Base-by-base conservation (phyloP, 2,329 filamentous ascomycete species). In the Fusarium sambucinum region DNA sequence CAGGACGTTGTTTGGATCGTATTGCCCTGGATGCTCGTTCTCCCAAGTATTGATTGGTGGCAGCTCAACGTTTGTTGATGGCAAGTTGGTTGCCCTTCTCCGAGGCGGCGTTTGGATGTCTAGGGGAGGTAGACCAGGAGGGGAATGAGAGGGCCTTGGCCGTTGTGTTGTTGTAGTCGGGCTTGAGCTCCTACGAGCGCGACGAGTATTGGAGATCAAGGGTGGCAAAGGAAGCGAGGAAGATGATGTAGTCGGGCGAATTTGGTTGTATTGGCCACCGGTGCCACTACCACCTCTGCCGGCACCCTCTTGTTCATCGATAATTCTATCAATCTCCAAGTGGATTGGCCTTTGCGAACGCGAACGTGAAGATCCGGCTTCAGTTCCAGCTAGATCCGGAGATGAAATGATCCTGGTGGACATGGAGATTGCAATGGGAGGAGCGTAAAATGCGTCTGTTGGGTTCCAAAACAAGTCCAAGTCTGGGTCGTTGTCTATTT, bases 351-450 rank as follows among this genome's bases (percentile, higher is more conserved):
- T 61, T 45, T 61, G 64, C 35, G 62, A 59, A 60, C 54, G 55
- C 40, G 53, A 64, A 50, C 55, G 58, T 41, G 66, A 32, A 40
- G 51, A 61, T 56, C 58, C 44, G 55, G 59, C 41, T 54, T 59
- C 55, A 38, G 27, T 54, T 45, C 40, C 61, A 53, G 60, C 45
- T 59, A 59, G 55, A 50, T 58, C 64, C 44, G 60, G 47, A 51
- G 69, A 54, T 47, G 70, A 63, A 23, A 68, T 59, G 52, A 67
- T 42, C 55, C 71, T 69, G 44, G 68, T 63, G 40, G 72, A 65
- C 72, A 74, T 74, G 46, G 72, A 66, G 53, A 73, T 60, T 59
- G 69, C 37, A 55, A 66, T 62, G 48, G 70, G 63, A 56, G 68
- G 46, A 62, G 57, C 55, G 59, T 68, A 55, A 48, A 65, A 54